Conservation (phyloP, 2,329 filamentous ascomycete species). For the Neonectria punicea region DNA sequence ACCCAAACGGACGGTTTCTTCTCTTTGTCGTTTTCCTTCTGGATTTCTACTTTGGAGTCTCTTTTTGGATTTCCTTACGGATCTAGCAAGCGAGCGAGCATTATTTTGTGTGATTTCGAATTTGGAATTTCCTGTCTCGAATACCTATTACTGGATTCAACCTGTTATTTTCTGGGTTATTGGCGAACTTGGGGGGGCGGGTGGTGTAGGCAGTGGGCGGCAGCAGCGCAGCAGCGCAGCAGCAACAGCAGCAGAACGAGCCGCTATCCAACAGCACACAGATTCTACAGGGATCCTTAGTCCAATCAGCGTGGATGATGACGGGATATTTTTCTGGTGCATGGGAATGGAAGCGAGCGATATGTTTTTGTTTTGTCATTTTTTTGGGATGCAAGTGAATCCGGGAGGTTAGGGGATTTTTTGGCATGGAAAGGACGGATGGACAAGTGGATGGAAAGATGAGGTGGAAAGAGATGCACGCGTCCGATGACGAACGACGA, state of each 20-base stretch:
- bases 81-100: constrained; percentile 51
- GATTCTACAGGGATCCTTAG: constrained; percentile 41
- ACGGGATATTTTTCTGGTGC: constrained; percentile 27
- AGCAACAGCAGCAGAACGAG: constrained; percentile 28
- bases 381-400: constrained; percentile 4
- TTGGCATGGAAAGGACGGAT: constrained; percentile 11
- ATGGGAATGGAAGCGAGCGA: constrained; percentile 23
- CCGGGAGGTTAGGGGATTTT: not conserved
- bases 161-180: constrained; percentile 27
- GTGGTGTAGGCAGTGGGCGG: constrained; percentile 27
- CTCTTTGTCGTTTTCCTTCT: constrained; percentile 46
- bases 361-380: not conserved
- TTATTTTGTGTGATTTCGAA: constrained; percentile 48
- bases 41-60: constrained; percentile 45
- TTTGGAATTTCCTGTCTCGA: constrained; percentile 41
- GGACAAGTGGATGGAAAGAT: constrained; percentile 11
- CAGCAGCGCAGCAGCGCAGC: constrained; percentile 36
- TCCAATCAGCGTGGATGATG: constrained; percentile 40
- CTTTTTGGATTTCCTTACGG: constrained; percentile 45
- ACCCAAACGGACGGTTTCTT: constrained; percentile 52
- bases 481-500: constrained; percentile 35
- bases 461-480: constrained; percentile 35
- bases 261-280: constrained; percentile 31
- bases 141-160: constrained; percentile 34
- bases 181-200: constrained; percentile 33